Conservation (phyloP, 306 rosid species). For the Vigna trinervia region DNA sequence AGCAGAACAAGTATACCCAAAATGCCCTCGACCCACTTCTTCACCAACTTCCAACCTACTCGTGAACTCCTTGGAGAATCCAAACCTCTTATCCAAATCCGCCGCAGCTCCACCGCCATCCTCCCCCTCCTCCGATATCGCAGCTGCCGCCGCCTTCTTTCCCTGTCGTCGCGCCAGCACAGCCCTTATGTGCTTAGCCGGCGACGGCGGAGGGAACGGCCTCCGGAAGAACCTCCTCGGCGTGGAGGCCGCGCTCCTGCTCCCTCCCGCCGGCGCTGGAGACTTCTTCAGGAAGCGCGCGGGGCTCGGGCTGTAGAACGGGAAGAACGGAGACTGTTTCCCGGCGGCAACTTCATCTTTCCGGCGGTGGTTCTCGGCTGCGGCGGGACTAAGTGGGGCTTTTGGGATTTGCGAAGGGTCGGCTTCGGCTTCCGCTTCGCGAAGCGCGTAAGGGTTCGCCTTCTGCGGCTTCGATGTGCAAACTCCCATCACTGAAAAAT, state of each 20-base stretch:
- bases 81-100: constrained; percentile 94
- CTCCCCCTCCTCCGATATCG: constrained; percentile 86
- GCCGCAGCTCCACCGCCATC: constrained; percentile 57
- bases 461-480: constrained; percentile 91
- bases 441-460: constrained; percentile 68
- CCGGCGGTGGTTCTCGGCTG: constrained; percentile 16
- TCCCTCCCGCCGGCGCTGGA: constrained; percentile 56
- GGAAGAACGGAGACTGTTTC: constrained; percentile 78
- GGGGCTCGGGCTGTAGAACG: constrained; percentile 94
- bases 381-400: constrained; percentile 45
- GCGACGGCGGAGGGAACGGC: constrained; percentile 96
- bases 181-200: constrained; percentile 92
- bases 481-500: constrained; percentile 69
- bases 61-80: constrained; percentile 86
- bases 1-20: constrained; percentile 99
- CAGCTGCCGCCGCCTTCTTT: constrained; percentile 63
- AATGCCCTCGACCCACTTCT: constrained; percentile 98
- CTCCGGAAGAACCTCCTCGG: constrained; percentile 89
- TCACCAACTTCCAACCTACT: constrained; percentile 86
- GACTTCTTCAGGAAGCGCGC: constrained; percentile 72
- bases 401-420: constrained; percentile 61
- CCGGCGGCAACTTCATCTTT: constrained; percentile 42
- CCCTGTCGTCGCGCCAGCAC: constrained; percentile 83
- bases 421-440: constrained; percentile 49
- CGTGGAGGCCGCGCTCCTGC: constrained; percentile 74